A percentile compares a stretch with the other conserved stretches of the same genome.
Conservation (phyloP, 257 asterid genomes). For the Ilex aquifolium region DNA sequence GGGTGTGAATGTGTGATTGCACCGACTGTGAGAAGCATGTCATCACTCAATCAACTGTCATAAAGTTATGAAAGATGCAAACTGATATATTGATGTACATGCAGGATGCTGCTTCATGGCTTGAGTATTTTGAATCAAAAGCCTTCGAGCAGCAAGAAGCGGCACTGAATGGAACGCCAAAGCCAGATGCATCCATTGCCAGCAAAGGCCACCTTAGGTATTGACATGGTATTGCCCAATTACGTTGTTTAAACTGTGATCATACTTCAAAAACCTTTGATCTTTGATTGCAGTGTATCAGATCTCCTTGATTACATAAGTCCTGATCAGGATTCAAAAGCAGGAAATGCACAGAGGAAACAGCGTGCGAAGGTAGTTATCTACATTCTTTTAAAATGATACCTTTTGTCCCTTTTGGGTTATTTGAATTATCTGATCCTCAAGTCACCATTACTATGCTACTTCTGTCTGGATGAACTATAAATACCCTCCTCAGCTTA, state of each 20-base stretch:
- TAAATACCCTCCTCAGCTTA: neutral
- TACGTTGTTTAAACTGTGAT: slow-evolving; percentile 25
- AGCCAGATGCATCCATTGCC: slow-evolving; percentile 95
- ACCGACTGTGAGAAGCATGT: no score
- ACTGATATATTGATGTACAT: slow-evolving; percentile 16
- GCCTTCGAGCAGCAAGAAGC: slow-evolving; percentile 99
- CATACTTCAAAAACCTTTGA: slow-evolving; percentile 22
- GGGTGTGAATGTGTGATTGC: no score
- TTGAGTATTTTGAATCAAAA: slow-evolving; percentile 94
- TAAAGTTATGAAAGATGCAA: no score
- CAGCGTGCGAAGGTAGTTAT: slow-evolving; percentile 74
- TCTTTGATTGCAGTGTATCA: slow-evolving; percentile 71
- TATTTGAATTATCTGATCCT: neutral
- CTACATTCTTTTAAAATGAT: no score
- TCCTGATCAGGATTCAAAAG: slow-evolving; percentile 79
- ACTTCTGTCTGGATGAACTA: neutral
- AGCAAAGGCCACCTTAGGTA: slow-evolving; percentile 99
- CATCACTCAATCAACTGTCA: no score
- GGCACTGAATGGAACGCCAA: slow-evolving; percentile 87
- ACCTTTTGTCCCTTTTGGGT: neutral
- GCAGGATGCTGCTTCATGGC: slow-evolving; percentile 99
- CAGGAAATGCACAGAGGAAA: slow-evolving; percentile 60
- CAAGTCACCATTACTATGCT: no score
- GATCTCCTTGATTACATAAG: slow-evolving; percentile 96
- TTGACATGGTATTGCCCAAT: slow-evolving; percentile 40